Evolutionary conservation across 345 rosid genomes (phyloP), one percentile per base, ranked within the genome.

Genomic region (Physaria fendleri): DNA sequence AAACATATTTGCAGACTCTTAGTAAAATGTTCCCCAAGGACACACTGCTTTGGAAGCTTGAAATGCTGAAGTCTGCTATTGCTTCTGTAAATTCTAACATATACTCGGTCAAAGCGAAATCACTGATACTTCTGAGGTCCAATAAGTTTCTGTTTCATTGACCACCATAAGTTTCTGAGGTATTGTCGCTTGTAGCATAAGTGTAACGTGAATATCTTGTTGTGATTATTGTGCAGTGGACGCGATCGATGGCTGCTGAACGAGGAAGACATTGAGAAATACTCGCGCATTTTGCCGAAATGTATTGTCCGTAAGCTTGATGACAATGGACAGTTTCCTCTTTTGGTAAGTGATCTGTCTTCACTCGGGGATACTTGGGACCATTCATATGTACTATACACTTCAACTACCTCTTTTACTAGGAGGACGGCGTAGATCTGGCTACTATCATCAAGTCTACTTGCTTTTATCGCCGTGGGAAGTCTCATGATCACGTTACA

Each of bases 11-110:
- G 42, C 83, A 91, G 98, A 77, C 78, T 57, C 67, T 82, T 23
- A 63, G 73, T 38, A 76, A 75, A 38, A 71, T 82, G 23, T 64
- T 85, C 21, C 84, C 89, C 0, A 82, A 70, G 66, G 83, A 80
- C 62, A 79, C 94, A 12, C 78, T 90, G 52, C 74, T 70, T 10
- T 90, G 95, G 97, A 87, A 87, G 77, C 77, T 87, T 38, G 71
- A 71, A 43, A 30, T 87, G 81, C 80, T 82, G 2, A 70, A 69
- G 57, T 66, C 78, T 61, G 82, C 84, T 62, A 55, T 87, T 47
- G 68, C 72, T 43, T 77, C 58, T 55, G 79, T 77, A 27, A 80
- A 80, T 66, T 78, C 85, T 42, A 78, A 70, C 35, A 78, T 87
- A 39, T 76, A 80, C 68, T 74, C 81, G 21, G 75, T 82, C 56